phyloP scores from a whole-genome alignment of 129 eudicot species.

The Apium graveolens region DNA sequence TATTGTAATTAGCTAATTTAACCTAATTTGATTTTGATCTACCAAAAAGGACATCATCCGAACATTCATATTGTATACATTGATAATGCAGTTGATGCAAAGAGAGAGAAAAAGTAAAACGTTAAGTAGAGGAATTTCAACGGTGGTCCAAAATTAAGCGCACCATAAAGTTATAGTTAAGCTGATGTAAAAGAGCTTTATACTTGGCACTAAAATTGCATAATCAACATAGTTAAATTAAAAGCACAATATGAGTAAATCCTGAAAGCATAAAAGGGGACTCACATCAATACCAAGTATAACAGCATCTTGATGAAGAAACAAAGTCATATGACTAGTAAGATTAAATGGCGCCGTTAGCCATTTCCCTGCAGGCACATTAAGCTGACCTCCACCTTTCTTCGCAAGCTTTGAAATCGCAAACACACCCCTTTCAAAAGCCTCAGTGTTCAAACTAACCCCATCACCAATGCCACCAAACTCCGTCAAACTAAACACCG shows the following conservation, averaged over 20 bases:
- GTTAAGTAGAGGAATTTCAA: too few species aligned
- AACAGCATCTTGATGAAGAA: constrained; percentile 80
- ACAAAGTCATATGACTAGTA: constrained; percentile 86
- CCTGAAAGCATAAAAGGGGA: constrained; percentile 5
- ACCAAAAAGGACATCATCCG: not conserved
- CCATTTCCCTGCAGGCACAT: constrained; percentile 93
- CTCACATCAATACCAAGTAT: constrained; percentile 91
- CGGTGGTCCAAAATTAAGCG: not conserved
- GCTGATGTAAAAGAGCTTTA: not conserved
- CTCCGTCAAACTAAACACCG: constrained; percentile 58
- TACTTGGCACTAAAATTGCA: not conserved
- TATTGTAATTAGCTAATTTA: not conserved
- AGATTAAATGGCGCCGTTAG: constrained; percentile 92
- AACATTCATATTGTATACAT: not conserved
- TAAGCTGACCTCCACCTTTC: constrained; percentile 87
- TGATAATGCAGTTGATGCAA: not conserved
- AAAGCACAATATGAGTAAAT: not conserved
- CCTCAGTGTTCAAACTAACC: constrained; percentile 51
- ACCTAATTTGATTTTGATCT: not conserved
- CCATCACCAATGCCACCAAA: constrained; percentile 98
- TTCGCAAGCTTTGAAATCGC: constrained; percentile 59
- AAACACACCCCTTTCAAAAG: constrained; percentile 71
- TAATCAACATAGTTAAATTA: not conserved
- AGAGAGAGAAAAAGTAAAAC: not conserved
- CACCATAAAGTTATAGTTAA: not conserved